These are phyloP conservation scores for Diaporthe aspalathi DNA, from an alignment of 2,329 filamentous ascomycete genomes.

Conservation along the genomic window DNA sequence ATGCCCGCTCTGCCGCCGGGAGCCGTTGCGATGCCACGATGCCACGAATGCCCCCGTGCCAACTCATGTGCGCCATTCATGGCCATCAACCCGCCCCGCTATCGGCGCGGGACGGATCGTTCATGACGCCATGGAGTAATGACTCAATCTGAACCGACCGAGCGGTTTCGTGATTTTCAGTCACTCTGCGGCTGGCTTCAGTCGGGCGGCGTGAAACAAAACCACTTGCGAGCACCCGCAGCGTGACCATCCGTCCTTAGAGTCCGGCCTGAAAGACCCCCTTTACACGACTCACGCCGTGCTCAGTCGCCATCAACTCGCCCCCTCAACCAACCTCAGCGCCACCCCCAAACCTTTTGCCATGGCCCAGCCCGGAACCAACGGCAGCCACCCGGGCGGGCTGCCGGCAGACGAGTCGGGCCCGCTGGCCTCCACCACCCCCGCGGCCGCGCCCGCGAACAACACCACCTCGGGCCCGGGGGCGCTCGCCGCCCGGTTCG, in stretches of 20 bases:
- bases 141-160: neutral
- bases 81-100: conserved; percentile 24
- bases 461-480: conserved; percentile 40
- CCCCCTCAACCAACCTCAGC: too few species aligned
- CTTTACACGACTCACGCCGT: neutral
- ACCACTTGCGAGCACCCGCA: too few species aligned
- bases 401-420: conserved; percentile 33
- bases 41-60: neutral
- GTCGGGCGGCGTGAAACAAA: too few species aligned
- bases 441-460: conserved; percentile 4
- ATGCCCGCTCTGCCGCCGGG: neutral
- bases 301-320: neutral
- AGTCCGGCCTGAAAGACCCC: too few species aligned
- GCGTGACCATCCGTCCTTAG: neutral
- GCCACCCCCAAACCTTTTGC: neutral
- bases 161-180: neutral
- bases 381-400: conserved; percentile 20
- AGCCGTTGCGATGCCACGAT: neutral
- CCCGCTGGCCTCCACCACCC: conserved; percentile 10
- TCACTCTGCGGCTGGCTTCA: too few species aligned
- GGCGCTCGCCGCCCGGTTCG: conserved; percentile 47
- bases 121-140: conserved; percentile 21
- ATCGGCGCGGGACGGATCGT: conserved; percentile 26
- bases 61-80: neutral
- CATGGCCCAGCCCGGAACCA: conserved; percentile 26